Percentiles rank a stretch among this genome's conserved stretches.
These are phyloP conservation scores for Eudorina sp. DNA, from an alignment of 139 green algal genomes.

Conservation along the genomic window DNA sequence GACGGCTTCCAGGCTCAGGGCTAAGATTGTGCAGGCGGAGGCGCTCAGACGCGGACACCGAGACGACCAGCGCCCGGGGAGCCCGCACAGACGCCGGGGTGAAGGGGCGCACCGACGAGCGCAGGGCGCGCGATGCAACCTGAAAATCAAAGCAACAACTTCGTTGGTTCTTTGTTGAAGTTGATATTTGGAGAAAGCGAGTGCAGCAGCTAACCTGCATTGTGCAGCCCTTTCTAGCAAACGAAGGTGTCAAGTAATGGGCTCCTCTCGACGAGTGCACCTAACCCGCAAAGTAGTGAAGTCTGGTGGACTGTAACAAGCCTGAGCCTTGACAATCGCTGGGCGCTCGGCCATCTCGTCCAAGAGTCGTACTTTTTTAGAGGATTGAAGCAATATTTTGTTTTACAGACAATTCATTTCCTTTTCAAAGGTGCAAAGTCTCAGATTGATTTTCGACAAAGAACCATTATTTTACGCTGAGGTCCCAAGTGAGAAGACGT, in stretches of 20 bases:
- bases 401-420: no score
- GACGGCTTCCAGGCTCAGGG: constrained; percentile 86
- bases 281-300: background rate
- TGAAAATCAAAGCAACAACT: constrained; percentile 10
- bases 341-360: background rate
- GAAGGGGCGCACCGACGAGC: constrained; percentile 41
- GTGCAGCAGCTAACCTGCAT: constrained; percentile 28
- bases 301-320: background rate
- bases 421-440: no score
- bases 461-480: no score
- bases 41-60: constrained; percentile 64
- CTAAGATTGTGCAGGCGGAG: constrained; percentile 92
- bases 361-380: no score
- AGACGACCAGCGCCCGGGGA: constrained; percentile 25
- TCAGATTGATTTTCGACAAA: no score
- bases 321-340: background rate
- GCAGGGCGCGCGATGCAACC: constrained; percentile 34
- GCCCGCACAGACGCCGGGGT: background rate
- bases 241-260: background rate
- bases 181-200: background rate
- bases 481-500: no score
- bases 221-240: background rate
- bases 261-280: background rate
- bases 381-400: no score
- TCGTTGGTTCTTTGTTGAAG: background rate